Evolutionary conservation across 31 red algal genomes (phyloP).

Genomic region (Odonthalia washingtoniensis): DNA sequence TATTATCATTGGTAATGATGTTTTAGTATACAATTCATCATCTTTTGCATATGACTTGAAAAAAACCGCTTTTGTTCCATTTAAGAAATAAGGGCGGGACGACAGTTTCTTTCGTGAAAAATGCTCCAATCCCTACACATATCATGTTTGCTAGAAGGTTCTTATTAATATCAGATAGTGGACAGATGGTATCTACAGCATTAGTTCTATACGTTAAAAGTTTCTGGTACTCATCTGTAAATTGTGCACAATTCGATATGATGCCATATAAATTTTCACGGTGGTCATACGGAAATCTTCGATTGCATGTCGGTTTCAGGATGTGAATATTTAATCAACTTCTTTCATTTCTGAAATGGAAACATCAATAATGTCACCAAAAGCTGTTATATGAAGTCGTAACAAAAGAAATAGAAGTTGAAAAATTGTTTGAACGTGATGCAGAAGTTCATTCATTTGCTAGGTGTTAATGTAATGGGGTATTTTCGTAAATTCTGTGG

Average conservation of each 20-base stretch:
- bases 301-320: conserved; percentile 82
- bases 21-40: neutral
- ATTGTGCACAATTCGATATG: conserved; percentile 70
- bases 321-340: conserved; percentile 52
- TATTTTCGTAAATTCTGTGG: conserved; percentile 36
- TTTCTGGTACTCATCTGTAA: conserved; percentile 49
- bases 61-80: conserved; percentile 79
- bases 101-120: neutral
- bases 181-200: conserved; percentile 73
- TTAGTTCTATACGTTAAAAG: conserved; percentile 84
- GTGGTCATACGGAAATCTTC: conserved; percentile 93
- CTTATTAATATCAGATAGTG: conserved; percentile 78
- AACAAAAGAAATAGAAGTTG: conserved; percentile 59
- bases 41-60: neutral
- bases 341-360: neutral
- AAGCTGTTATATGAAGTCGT: conserved; percentile 12
- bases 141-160: conserved; percentile 79
- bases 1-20: conserved; percentile 73
- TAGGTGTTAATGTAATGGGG: conserved; percentile 81
- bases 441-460: conserved; percentile 83
- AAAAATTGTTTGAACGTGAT: conserved; percentile 92
- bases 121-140: conserved; percentile 58
- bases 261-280: conserved; percentile 65
- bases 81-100: conserved; percentile 71
- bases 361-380: conserved; percentile 38